These are phyloP conservation scores for Trichaptum fuscoviolaceum DNA, from an alignment of 768 basidiomycete species.

Conservation along the genomic window DNA sequence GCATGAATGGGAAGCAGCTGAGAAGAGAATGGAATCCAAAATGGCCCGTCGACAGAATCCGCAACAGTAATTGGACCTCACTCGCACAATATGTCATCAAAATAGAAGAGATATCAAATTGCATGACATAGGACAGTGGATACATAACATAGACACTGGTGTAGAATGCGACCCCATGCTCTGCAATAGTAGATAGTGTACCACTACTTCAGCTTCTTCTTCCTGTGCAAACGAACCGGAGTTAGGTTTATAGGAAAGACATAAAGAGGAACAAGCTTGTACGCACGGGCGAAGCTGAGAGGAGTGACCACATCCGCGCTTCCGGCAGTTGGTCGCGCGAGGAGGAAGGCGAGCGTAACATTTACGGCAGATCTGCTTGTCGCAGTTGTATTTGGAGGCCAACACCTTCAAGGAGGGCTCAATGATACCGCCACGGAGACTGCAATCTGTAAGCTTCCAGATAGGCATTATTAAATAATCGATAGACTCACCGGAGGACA, in stretches of 20 bases:
- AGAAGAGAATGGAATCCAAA: background rate
- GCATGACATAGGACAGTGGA: background rate
- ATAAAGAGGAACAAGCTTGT: constrained; percentile 2
- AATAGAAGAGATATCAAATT: background rate
- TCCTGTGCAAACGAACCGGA: constrained; percentile 37
- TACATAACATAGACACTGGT: background rate
- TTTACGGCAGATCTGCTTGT: constrained; percentile 99
- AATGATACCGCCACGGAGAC: constrained; percentile 97
- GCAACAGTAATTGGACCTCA: background rate
- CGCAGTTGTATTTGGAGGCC: constrained; percentile 97
- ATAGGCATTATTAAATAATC: constrained; percentile 8
- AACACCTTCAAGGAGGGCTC: constrained; percentile 98
- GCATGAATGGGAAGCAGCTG: background rate
- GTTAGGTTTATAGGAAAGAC: constrained; percentile 5
- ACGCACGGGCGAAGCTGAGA: constrained; percentile 89
- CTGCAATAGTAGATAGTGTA: background rate
- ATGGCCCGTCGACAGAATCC: background rate
- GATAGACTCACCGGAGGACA: constrained; percentile 76
- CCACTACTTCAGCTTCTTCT: constrained; percentile 94
- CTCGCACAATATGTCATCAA: background rate
- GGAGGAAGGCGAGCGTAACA: constrained; percentile 99
- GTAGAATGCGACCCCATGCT: background rate
- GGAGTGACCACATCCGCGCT: constrained; percentile 87
- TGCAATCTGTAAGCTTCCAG: constrained; percentile 20
- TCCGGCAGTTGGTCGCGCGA: constrained; percentile 99